Evolutionary conservation across 495 filamentous ascomycete genomes (phyloP), one percentile per base, ranked within the genome.

Genomic region (Daldinia childiae): DNA sequence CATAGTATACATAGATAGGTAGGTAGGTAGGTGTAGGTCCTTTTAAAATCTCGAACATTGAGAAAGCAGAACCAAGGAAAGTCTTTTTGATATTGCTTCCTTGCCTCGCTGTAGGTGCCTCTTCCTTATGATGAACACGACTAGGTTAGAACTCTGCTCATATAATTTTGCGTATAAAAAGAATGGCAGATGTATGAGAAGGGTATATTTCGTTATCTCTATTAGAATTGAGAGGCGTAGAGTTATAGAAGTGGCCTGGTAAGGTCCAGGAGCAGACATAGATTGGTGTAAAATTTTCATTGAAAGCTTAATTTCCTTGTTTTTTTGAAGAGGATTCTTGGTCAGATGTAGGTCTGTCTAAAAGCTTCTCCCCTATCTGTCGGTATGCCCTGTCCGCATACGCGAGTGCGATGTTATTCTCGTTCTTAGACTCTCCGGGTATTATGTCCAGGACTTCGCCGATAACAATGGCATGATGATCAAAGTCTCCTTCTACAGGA

Each of bases 401-500:
- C 59, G 78, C 26, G 61, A 85, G 68, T 43, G 78, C 83, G 66
- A 81, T 66, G 45, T 43, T 74, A 66, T 30, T 59, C 45, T 41
- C 39, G 14, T 64, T 50, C 41, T 36, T 43, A 21, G 62, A 63
- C 4, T 61, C 34, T 14, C 76, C 79, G 27, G 80, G 76, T 9
- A 82, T 36, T 41, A 85, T 79, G 41, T 82, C 79, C 38, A 74
- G 3, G 26, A 88, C 86, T 65, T 85, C 81, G n/a, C 85, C 87
- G 32, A 89, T 70, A 30, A 87, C 82, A 59, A 90, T 82, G 24
- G 83, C 80, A 75, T 89, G 87, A 64, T 89, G 66, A 29, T 67
- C 64, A 15, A 73, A 69, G 58, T 54, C 67, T 59, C 75, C 73
- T 19, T 76, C 74, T 6, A 80, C 41, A 29, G 81, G 68, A 19